Percentiles rank a stretch among this genome's conserved stretches.
phyloP scores from a whole-genome alignment of 2,329 filamentous ascomycete genomes.

The Calonectria leucothoes region DNA sequence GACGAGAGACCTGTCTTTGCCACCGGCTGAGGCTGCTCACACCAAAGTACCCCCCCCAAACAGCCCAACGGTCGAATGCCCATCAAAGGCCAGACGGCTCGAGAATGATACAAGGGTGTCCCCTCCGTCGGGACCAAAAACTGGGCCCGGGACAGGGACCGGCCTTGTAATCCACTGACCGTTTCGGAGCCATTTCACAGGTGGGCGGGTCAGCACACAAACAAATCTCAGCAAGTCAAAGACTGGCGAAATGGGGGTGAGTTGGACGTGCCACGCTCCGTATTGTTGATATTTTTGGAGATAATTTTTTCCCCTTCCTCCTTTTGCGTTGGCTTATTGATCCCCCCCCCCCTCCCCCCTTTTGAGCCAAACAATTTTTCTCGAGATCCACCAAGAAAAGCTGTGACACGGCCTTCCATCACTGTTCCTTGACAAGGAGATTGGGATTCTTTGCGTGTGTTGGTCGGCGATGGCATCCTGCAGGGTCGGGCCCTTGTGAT shows the following conservation, averaged over 20 bases:
- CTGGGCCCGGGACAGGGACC: constrained; percentile 21
- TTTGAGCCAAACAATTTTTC: too few species aligned
- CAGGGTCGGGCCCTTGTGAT: constrained; percentile 17
- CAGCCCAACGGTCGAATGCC: constrained; percentile 2
- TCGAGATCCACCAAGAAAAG: neutral
- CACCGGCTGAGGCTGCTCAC: neutral
- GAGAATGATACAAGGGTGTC: constrained; percentile 23
- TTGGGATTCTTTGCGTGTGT: neutral
- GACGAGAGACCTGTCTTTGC: neutral
- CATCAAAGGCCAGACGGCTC: constrained; percentile 5
- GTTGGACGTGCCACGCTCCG: neutral
- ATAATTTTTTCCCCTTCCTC: neutral
- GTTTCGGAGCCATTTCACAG: constrained; percentile 19
- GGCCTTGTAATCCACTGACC: constrained; percentile 17
- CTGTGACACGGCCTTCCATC: neutral
- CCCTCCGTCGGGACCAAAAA: constrained; percentile 24
- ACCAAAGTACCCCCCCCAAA: neutral
- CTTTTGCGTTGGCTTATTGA: neutral
- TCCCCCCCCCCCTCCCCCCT: neutral
- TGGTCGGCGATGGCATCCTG: neutral
- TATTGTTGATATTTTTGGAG: neutral
- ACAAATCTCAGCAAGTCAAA: constrained; percentile 17
- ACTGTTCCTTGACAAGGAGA: constrained; percentile 6
- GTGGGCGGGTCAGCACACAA: constrained; percentile 14
- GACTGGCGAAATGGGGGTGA: neutral